Percentiles rank a stretch among this genome's conserved stretches.
These are phyloP conservation scores for Myrmaecium sp. DNA, from an alignment of 2,329 filamentous ascomycete species.

Conservation along the genomic window DNA sequence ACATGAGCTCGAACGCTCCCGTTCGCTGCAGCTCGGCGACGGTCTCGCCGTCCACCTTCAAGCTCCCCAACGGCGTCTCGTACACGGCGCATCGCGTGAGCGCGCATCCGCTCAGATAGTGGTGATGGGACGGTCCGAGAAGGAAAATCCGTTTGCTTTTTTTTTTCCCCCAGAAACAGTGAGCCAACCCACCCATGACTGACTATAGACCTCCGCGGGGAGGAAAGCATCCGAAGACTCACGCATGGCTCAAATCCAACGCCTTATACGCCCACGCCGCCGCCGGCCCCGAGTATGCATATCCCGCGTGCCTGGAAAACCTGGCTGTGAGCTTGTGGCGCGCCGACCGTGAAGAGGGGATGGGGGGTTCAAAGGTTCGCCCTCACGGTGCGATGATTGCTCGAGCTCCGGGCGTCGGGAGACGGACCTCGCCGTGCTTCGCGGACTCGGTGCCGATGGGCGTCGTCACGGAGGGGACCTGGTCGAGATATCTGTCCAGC, in stretches of 20 bases:
- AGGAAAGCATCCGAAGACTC: slow-evolving; percentile 16
- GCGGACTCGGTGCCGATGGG: slow-evolving; percentile 34
- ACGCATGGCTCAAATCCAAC: slow-evolving; percentile 64
- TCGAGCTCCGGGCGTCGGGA: slow-evolving; percentile 61
- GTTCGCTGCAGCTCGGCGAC: slow-evolving; percentile 35
- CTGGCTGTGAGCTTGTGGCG: slow-evolving; percentile 10
- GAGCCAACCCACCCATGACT: not conserved
- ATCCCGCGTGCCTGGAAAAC: slow-evolving; percentile 66
- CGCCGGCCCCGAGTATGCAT: slow-evolving; percentile 76
- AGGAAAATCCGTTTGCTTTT: slow-evolving; percentile 71
- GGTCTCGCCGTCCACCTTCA: slow-evolving; percentile 45
- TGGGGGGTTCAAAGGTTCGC: no score
- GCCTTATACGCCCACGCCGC: slow-evolving; percentile 91
- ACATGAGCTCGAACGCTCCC: slow-evolving; percentile 49
- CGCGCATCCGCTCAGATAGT: slow-evolving; percentile 61
- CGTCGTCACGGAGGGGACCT: slow-evolving; percentile 50
- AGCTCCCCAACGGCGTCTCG: slow-evolving; percentile 55
- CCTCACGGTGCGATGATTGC: slow-evolving; percentile 85
- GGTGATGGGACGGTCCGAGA: slow-evolving; percentile 81
- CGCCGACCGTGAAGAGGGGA: slow-evolving; percentile 3
- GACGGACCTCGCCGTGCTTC: slow-evolving; percentile 17
- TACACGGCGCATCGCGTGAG: slow-evolving; percentile 57
- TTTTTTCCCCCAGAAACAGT: not conserved
- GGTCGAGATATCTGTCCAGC: slow-evolving; percentile 57
- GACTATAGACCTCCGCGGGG: not conserved